phyloP scores from a whole-genome alignment of 768 basidiomycete species.

The Collybia sordida region DNA sequence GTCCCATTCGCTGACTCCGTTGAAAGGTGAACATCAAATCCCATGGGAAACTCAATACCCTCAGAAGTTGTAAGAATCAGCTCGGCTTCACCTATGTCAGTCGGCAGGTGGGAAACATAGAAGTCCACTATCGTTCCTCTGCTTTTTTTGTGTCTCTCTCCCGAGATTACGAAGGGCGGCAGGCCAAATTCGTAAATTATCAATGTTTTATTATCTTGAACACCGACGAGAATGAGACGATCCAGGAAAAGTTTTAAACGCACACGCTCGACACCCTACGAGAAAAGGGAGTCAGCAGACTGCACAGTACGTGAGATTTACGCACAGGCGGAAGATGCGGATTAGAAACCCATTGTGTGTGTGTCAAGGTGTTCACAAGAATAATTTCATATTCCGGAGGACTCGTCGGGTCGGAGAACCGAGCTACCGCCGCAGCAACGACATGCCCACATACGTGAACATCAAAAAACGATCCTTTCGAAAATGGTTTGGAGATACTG shows the following conservation, averaged over 20 bases:
- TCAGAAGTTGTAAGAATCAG: constrained; percentile 5
- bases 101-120: not conserved
- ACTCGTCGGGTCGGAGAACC: constrained; percentile 11
- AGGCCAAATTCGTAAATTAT: constrained; percentile 29
- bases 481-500: constrained; percentile 12
- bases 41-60: constrained; percentile 2
- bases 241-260: constrained; percentile 29
- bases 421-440: constrained; percentile 23
- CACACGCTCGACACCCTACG: constrained; percentile 29
- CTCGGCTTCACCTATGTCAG: not conserved
- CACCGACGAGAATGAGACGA: constrained; percentile 30
- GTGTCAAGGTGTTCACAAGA: constrained; percentile 27
- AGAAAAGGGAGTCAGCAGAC: not conserved
- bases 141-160: not conserved
- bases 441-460: constrained; percentile 22
- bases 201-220: constrained; percentile 23
- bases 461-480: constrained; percentile 21
- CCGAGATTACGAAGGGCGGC: constrained; percentile 12
- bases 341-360: constrained; percentile 7
- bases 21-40: constrained; percentile 19
- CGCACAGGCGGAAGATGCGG: constrained; percentile 10
- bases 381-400: constrained; percentile 22
- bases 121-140: not conserved
- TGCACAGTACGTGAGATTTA: constrained; percentile 10
- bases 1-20: constrained; percentile 11